A percentile compares a stretch with the other conserved stretches of the same genome.
Evolutionary conservation across 169 alveolate genomes (phyloP).

Genomic region (Miamiensis avidus): DNA sequence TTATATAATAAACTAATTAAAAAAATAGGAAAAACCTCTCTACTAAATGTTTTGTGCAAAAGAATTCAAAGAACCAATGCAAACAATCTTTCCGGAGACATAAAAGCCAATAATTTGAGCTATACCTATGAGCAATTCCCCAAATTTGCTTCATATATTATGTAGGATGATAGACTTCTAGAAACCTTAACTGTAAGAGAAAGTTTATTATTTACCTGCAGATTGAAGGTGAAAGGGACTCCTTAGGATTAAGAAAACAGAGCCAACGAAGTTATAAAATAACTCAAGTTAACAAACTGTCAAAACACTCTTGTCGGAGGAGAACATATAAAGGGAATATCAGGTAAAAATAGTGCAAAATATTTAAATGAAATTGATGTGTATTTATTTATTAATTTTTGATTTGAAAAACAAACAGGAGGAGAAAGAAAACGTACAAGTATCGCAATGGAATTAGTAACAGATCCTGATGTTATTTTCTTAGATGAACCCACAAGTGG

Average conservation of each 20-base stretch:
- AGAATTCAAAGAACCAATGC: slow-evolving; percentile 44
- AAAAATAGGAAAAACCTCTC: slow-evolving; percentile 84
- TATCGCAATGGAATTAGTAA: slow-evolving; percentile 89
- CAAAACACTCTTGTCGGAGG: slow-evolving; percentile 79
- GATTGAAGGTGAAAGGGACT: slow-evolving; percentile 50
- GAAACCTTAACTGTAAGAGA: slow-evolving; percentile 70
- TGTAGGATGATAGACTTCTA: slow-evolving; percentile 71
- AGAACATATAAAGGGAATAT: slow-evolving; percentile 72
- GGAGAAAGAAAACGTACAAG: slow-evolving; percentile 93
- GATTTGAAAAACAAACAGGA: slow-evolving; percentile 65
- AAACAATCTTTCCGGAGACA: slow-evolving; percentile 57
- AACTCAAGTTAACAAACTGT: slow-evolving; percentile 29
- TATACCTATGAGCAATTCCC: slow-evolving; percentile 33
- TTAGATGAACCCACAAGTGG: slow-evolving; percentile 94
- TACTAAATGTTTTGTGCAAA: slow-evolving; percentile 68
- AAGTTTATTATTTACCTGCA: slow-evolving; percentile 66
- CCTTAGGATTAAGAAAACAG: slow-evolving; percentile 32
- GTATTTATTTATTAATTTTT: no score
- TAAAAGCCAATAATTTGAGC: slow-evolving; percentile 49
- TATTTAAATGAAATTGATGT: neutral
- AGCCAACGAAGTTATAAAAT: slow-evolving; percentile 24
- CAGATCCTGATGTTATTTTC: slow-evolving; percentile 88
- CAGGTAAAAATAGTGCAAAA: neutral
- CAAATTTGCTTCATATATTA: slow-evolving; percentile 54
- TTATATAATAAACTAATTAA: no score